Percentiles rank a stretch among this genome's conserved stretches.
These are phyloP conservation scores for Endogone sp. DNA, from an alignment of 192 early-diverging fungal genomes.

Conservation along the genomic window DNA sequence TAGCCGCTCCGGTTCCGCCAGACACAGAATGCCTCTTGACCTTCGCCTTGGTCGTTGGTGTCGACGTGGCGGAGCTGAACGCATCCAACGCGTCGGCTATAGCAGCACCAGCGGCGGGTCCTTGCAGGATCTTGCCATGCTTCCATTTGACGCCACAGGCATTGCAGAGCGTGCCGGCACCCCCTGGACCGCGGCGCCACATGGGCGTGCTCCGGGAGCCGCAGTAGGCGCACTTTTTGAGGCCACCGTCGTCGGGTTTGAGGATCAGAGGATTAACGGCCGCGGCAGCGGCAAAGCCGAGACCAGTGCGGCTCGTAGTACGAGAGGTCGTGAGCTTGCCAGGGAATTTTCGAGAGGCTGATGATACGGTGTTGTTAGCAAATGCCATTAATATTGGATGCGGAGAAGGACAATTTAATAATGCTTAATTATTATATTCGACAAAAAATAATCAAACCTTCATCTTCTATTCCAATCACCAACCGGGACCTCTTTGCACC, in stretches of 20 bases:
- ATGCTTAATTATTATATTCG: no score
- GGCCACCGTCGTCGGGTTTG: conserved; percentile 12
- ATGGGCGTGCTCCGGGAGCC: conserved; percentile 66
- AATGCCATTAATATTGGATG: conserved; percentile 4
- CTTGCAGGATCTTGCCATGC: conserved; percentile 65
- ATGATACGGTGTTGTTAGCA: conserved; percentile 1
- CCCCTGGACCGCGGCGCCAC: conserved; percentile 73
- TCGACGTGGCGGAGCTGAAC: background rate
- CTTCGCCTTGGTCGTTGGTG: background rate
- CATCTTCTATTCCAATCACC: background rate
- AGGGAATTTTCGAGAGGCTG: background rate
- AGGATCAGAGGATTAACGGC: background rate
- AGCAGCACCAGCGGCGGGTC: no score
- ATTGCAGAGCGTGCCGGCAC: conserved; percentile 71
- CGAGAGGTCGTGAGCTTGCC: background rate
- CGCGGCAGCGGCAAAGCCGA: background rate
- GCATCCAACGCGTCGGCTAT: background rate
- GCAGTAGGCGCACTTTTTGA: conserved; percentile 63
- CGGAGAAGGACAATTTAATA: background rate
- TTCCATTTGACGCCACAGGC: conserved; percentile 84
- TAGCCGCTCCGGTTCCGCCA: background rate
- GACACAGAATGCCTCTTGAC: background rate
- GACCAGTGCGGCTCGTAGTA: background rate
- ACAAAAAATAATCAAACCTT: background rate
- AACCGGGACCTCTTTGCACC: background rate